These are phyloP conservation scores for Tricholoma sp. DNA, from an alignment of 768 basidiomycete species.

Conservation along the genomic window DNA sequence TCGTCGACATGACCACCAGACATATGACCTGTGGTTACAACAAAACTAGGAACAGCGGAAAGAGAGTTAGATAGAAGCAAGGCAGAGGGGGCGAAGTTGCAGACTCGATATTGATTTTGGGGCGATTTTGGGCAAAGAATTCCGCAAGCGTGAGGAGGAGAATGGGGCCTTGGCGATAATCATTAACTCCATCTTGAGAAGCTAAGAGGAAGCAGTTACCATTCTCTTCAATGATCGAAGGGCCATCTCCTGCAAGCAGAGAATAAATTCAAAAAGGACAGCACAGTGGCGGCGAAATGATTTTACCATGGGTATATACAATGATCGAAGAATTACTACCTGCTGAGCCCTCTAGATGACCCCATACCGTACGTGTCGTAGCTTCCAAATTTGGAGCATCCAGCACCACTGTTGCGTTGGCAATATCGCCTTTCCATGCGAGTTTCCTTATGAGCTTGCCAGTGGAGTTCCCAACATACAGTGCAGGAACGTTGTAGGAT, in stretches of 20 bases:
- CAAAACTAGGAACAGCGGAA: slow-evolving; percentile 13
- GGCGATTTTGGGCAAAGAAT: slow-evolving; percentile 20
- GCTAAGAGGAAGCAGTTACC: slow-evolving; percentile 7
- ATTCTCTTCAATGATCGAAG: slow-evolving; percentile 27
- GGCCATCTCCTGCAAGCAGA: slow-evolving; percentile 20
- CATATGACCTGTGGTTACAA: slow-evolving; percentile 25
- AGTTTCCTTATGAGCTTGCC: slow-evolving; percentile 22
- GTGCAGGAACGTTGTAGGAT: slow-evolving; percentile 22
- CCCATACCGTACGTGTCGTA: slow-evolving; percentile 17
- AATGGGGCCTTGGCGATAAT: slow-evolving; percentile 17
- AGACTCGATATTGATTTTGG: slow-evolving; percentile 24
- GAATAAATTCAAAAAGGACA: not conserved
- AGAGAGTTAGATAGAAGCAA: not conserved
- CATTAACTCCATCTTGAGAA: not conserved
- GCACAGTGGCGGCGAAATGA: not conserved
- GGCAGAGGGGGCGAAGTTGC: not conserved
- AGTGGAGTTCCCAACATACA: slow-evolving; percentile 25
- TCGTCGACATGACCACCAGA: slow-evolving; percentile 24
- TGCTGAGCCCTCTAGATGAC: slow-evolving; percentile 17
- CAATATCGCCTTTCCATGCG: slow-evolving; percentile 12
- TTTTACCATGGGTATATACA: slow-evolving; percentile 24
- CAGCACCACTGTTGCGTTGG: slow-evolving; percentile 22
- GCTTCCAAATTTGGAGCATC: slow-evolving; percentile 23
- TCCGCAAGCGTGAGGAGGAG: slow-evolving; percentile 25
- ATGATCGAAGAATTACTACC: slow-evolving; percentile 15